A percentile compares a stretch with the other conserved stretches of the same genome.
Evolutionary conservation across 768 basidiomycete species (phyloP).

Genomic region (Pisolithus albus): DNA sequence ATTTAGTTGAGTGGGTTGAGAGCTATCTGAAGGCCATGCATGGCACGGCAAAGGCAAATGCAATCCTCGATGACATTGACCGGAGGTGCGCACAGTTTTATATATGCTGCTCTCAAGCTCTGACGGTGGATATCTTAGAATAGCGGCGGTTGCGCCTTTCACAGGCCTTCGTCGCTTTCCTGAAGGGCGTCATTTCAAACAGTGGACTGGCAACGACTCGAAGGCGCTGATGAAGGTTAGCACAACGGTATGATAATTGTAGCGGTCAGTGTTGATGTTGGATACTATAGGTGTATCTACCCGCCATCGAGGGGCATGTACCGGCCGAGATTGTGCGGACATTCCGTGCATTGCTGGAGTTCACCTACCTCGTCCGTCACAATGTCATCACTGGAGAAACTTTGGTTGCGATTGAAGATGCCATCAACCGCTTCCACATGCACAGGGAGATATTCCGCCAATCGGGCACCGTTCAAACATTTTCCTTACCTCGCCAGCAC

Average conservation of each 20-base stretch:
- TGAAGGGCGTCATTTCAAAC: constrained; percentile 21
- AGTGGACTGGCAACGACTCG: constrained; percentile 16
- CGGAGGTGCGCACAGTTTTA: constrained; percentile 21
- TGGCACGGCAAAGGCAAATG: constrained; percentile 11
- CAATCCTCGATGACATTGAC: constrained; percentile 32
- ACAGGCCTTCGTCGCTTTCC: constrained; percentile 18
- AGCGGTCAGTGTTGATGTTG: not conserved
- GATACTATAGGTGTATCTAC: constrained; percentile 18
- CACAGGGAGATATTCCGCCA: constrained; percentile 8
- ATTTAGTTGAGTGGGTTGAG: constrained; percentile 31
- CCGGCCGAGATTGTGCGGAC: constrained; percentile 13
- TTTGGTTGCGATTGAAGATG: constrained; percentile 8
- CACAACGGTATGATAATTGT: not conserved
- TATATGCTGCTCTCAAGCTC: not conserved
- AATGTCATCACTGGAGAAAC: constrained; percentile 6
- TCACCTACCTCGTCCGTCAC: constrained; percentile 19
- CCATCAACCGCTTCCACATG: constrained; percentile 7
- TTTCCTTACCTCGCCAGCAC: constrained; percentile 16
- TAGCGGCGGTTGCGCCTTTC: constrained; percentile 10
- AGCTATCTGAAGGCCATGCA: constrained; percentile 22
- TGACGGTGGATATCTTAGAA: constrained; percentile 4
- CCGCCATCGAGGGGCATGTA: constrained; percentile 19
- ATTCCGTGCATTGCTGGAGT: constrained; percentile 18
- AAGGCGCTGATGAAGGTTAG: constrained; percentile 33
- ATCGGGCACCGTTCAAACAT: constrained; percentile 1